Conservation (phyloP, 2,329 filamentous ascomycete genomes). For the Claviceps arundinis region DNA sequence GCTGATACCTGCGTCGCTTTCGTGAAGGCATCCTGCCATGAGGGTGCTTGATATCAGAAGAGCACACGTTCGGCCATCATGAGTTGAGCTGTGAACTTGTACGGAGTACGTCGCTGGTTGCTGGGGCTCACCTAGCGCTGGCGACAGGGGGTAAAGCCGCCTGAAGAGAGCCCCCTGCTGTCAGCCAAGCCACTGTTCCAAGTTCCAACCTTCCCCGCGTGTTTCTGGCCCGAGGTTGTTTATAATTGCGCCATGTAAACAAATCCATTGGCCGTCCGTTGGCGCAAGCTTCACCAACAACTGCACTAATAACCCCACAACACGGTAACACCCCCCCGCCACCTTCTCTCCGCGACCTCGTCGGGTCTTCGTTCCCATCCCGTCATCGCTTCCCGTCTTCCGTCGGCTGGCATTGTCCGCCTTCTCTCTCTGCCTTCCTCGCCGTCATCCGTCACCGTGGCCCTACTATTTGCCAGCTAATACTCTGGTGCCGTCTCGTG, state of each 20-base stretch:
- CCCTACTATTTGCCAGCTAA: not conserved
- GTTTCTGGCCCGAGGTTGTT: conserved; percentile 10
- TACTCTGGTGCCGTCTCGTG: not conserved
- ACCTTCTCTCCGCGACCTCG: conserved; percentile 6
- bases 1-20: too few relatives aligned
- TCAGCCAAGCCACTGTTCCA: too few relatives aligned
- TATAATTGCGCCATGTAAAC: conserved; percentile 17
- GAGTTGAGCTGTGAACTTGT: too few relatives aligned
- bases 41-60: too few relatives aligned
- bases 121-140: too few relatives aligned
- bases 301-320: not conserved
- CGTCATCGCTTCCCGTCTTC: not conserved
- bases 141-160: too few relatives aligned
- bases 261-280: conserved; percentile 22
- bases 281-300: conserved; percentile 17
- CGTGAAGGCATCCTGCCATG: too few relatives aligned
- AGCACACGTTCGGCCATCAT: too few relatives aligned
- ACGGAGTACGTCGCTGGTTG: too few relatives aligned
- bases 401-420: not conserved
- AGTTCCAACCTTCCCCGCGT: too few relatives aligned
- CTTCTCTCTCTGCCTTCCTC: not conserved
- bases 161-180: too few relatives aligned
- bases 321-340: not conserved
- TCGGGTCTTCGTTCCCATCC: conserved; percentile 4
- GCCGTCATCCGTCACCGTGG: not conserved